phyloP scores from a whole-genome alignment of 1,284 basidiomycete species.

The Marasmius fiardii region DNA sequence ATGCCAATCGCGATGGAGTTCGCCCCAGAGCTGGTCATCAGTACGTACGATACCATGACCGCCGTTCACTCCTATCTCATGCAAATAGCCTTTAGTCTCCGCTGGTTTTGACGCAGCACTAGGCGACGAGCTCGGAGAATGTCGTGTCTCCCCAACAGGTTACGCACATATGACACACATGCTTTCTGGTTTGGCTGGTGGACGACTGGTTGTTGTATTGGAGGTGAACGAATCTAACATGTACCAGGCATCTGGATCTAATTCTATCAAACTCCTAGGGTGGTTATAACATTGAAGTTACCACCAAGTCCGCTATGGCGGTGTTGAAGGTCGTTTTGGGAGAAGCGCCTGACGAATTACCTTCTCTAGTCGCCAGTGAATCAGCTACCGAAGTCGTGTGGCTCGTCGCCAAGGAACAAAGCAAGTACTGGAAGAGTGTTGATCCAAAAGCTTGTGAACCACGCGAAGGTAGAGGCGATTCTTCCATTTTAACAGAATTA shows the following conservation, averaged over 20 bases:
- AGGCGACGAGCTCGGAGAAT: slow-evolving; percentile 90
- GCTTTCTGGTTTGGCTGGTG: slow-evolving; percentile 86
- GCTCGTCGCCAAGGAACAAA: slow-evolving; percentile 83
- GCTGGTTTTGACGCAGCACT: slow-evolving; percentile 97
- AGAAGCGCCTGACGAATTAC: slow-evolving; percentile 75
- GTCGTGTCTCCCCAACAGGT: slow-evolving; percentile 88
- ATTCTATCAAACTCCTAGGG: slow-evolving; percentile 51
- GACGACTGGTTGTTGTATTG: slow-evolving; percentile 88
- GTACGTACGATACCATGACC: slow-evolving; percentile 43
- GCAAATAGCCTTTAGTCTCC: slow-evolving; percentile 61
- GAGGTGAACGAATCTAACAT: slow-evolving; percentile 58
- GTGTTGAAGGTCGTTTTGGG: slow-evolving; percentile 86
- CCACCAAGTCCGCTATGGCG: slow-evolving; percentile 83
- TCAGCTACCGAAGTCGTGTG: slow-evolving; percentile 84
- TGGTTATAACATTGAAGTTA: slow-evolving; percentile 92
- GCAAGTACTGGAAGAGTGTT: slow-evolving; percentile 88
- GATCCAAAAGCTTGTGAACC: slow-evolving; percentile 79
- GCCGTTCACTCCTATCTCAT: background rate
- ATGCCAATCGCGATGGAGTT: slow-evolving; percentile 99
- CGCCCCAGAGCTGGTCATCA: slow-evolving; percentile 92
- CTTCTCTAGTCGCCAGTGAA: slow-evolving; percentile 69
- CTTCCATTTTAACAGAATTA: background rate
- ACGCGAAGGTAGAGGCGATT: slow-evolving; percentile 51
- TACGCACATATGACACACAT: slow-evolving; percentile 99
- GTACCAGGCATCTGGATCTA: background rate